phyloP scores from a whole-genome alignment of 2,329 filamentous ascomycete genomes.

The Aureobasidium sp. region DNA sequence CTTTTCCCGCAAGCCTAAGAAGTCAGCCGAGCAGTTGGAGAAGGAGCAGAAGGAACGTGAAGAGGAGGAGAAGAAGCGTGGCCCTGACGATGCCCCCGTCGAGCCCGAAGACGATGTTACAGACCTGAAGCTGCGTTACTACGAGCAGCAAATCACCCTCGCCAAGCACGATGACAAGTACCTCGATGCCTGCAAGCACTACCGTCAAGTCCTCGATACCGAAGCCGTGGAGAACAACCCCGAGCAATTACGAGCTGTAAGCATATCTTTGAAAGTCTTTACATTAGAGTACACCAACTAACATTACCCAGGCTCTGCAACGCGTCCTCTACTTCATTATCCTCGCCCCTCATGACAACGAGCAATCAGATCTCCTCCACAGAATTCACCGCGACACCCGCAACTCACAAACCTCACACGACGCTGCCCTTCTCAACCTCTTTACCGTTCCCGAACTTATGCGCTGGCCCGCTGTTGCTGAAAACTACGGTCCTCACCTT shows the following conservation, averaged over 20 bases:
- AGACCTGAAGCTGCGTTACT: conserved; percentile 90
- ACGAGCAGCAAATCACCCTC: conserved; percentile 92
- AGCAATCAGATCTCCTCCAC: conserved; percentile 94
- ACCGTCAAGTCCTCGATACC: conserved; percentile 91
- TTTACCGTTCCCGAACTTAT: conserved; percentile 96
- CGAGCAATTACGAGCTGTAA: conserved; percentile 73
- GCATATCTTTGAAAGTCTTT: conserved; percentile 25
- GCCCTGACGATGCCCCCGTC: conserved; percentile 66
- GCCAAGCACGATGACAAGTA: conserved; percentile 98
- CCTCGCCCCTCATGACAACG: conserved; percentile 93
- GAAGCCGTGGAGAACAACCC: conserved; percentile 89
- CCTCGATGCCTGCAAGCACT: conserved; percentile 95
- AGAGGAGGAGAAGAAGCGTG: conserved; percentile 73
- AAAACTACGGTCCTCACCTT: conserved; percentile 81
- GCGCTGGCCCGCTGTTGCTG: conserved; percentile 91
- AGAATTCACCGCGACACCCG: conserved; percentile 80
- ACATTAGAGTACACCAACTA: background rate
- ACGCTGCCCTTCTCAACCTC: conserved; percentile 80
- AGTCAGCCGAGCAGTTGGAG: conserved; percentile 78
- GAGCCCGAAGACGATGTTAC: conserved; percentile 84
- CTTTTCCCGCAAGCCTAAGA: conserved; percentile 82
- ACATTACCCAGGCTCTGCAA: conserved; percentile 60
- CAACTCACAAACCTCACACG: conserved; percentile 62
- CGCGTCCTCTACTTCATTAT: conserved; percentile 97
- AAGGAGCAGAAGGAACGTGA: conserved; percentile 81